Evolutionary conservation across 176 grass and related monocot species (phyloP).

Genomic region (Phyllostachys edulis): DNA sequence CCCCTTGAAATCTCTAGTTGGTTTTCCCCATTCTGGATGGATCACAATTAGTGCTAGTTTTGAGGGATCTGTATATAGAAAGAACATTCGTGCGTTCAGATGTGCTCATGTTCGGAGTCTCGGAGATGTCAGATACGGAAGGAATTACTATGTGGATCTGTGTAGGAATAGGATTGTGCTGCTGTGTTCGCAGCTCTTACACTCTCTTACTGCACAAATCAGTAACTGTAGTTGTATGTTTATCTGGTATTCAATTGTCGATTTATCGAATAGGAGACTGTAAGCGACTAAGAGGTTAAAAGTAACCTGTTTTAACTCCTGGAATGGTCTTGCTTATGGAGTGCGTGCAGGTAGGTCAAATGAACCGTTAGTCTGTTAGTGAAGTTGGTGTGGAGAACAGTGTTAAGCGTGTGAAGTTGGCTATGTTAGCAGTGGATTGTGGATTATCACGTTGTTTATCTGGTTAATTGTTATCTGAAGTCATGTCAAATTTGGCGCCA

Average conservation of each 20-base stretch:
- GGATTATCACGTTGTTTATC: not conserved
- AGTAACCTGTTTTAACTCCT: not conserved
- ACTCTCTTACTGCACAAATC: not conserved
- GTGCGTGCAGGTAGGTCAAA: not conserved
- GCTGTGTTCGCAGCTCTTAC: not conserved
- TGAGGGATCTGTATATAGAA: not conserved
- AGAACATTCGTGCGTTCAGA: not conserved
- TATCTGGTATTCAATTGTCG: not conserved
- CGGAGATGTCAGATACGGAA: not conserved
- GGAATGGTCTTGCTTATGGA: not conserved
- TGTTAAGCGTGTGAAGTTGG: not conserved
- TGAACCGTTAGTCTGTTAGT: not conserved
- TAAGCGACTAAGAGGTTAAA: not conserved
- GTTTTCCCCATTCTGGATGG: not conserved
- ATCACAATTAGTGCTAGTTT: not conserved
- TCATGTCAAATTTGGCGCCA: not conserved
- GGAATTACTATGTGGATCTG: constrained; percentile 10
- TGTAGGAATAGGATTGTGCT: not conserved
- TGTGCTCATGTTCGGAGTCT: not conserved
- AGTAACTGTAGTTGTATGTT: not conserved
- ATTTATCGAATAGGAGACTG: not conserved
- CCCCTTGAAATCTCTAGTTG: not conserved
- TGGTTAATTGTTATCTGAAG: not conserved
- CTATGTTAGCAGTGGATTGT: not conserved
- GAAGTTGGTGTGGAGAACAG: not conserved